A percentile compares a stretch with the other conserved stretches of the same genome.
Conservation (phyloP, 2,329 filamentous ascomycete species). For the Dothistroma septosporum region DNA sequence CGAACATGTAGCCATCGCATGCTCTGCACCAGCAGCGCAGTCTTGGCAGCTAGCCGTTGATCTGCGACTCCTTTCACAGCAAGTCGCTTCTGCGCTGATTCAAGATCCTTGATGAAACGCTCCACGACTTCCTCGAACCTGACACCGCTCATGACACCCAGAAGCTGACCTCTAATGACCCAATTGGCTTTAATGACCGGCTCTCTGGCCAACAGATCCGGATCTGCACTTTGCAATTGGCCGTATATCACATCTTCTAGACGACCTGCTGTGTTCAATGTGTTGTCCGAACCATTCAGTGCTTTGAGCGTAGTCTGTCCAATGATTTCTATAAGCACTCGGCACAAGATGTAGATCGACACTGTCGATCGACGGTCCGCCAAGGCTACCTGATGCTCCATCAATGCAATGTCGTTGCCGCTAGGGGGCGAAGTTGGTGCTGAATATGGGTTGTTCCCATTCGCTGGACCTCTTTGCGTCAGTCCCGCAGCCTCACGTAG, state of each 20-base stretch:
- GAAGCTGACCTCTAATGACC: slow-evolving; percentile 85
- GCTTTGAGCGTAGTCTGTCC: slow-evolving; percentile 77
- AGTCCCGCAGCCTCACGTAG: slow-evolving; percentile 22
- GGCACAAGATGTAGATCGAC: slow-evolving; percentile 92
- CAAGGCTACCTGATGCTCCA: slow-evolving; percentile 30
- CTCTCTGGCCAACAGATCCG: slow-evolving; percentile 72
- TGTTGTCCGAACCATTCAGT: slow-evolving; percentile 53
- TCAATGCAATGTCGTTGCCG: slow-evolving; percentile 25
- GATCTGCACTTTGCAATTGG: slow-evolving; percentile 85
- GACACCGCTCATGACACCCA: slow-evolving; percentile 93
- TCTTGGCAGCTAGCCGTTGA: slow-evolving; percentile 70
- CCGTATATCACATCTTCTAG: slow-evolving; percentile 93
- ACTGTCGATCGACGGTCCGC: slow-evolving; percentile 82
- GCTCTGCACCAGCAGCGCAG: slow-evolving; percentile 80
- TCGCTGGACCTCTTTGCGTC: slow-evolving; percentile 23
- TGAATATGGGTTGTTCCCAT: slow-evolving; percentile 15
- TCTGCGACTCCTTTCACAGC: slow-evolving; percentile 64
- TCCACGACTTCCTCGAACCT: slow-evolving; percentile 81
- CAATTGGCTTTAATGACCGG: slow-evolving; percentile 88
- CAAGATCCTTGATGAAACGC: slow-evolving; percentile 77
- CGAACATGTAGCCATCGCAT: slow-evolving; percentile 86
- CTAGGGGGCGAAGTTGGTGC: slow-evolving; percentile 21
- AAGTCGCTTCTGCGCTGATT: slow-evolving; percentile 71
- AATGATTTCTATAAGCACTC: slow-evolving; percentile 90
- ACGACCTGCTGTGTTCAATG: slow-evolving; percentile 86